These are phyloP conservation scores for Rachicladosporium sp. DNA, from an alignment of 2,329 filamentous ascomycete species.

Conservation along the genomic window DNA sequence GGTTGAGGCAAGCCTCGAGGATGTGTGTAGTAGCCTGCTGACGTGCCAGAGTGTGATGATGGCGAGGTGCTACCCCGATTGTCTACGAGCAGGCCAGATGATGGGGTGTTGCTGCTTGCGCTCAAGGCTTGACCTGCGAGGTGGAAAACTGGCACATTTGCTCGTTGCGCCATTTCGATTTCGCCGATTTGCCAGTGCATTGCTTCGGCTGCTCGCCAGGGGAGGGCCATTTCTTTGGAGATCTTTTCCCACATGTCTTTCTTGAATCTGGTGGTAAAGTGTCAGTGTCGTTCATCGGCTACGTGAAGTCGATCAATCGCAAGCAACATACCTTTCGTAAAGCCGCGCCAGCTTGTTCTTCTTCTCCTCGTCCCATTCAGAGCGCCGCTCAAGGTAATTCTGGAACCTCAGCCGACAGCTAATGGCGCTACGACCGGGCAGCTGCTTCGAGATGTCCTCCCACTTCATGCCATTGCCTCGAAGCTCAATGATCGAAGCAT, in stretches of 20 bases:
- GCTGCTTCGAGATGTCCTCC: conserved; percentile 89
- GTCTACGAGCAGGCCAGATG: conserved; percentile 11
- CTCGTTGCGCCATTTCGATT: conserved; percentile 82
- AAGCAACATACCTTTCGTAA: conserved; percentile 74
- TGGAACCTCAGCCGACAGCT: conserved; percentile 93
- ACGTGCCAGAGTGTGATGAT: conserved; percentile 12
- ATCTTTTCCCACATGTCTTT: conserved; percentile 96
- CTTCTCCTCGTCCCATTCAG: conserved; percentile 93
- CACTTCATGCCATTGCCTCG: conserved; percentile 91
- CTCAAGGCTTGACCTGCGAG: conserved; percentile 23
- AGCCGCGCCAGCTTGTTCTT: conserved; percentile 92
- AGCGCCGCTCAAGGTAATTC: conserved; percentile 86
- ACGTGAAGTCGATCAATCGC: neutral
- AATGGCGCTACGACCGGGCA: conserved; percentile 84
- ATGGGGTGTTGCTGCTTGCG: conserved; percentile 4
- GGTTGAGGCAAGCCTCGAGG: conserved; percentile 12
- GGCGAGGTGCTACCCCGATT: conserved; percentile 18
- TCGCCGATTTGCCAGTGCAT: conserved; percentile 98
- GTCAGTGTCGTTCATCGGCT: conserved; percentile 5
- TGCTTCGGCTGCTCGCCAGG: conserved; percentile 88
- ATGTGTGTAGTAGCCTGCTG: conserved; percentile 21
- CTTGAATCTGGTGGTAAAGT: conserved; percentile 62
- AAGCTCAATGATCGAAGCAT: conserved; percentile 85
- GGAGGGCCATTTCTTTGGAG: conserved; percentile 85
- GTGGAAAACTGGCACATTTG: conserved; percentile 77